Conservation (phyloP, 192 early-diverging fungal genomes). For the Rhizoclosmatium sp. region DNA sequence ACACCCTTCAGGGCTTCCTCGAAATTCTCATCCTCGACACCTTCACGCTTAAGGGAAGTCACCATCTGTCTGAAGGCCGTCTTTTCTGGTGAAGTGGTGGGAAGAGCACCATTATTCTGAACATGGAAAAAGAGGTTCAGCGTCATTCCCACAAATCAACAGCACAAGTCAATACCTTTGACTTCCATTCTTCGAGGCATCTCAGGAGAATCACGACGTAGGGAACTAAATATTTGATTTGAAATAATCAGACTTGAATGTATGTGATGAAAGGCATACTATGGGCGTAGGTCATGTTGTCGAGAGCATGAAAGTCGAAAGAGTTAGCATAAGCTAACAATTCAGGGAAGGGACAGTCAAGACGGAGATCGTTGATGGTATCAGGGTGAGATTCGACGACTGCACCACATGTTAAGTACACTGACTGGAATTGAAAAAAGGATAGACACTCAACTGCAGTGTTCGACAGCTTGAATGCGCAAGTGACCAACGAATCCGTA, state of each 20-base stretch:
- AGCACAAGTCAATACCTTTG: conserved; percentile 48
- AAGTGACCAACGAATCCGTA: conserved; percentile 83
- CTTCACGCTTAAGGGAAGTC: conserved; percentile 38
- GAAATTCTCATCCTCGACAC: conserved; percentile 83
- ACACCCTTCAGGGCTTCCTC: conserved; percentile 79
- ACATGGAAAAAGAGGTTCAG: conserved; percentile 19
- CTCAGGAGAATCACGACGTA: conserved; percentile 84
- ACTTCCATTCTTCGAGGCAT: conserved; percentile 78
- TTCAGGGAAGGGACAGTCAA: conserved; percentile 82
- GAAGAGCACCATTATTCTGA: conserved; percentile 68
- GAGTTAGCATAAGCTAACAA: conserved; percentile 66
- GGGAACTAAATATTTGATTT: conserved; percentile 61
- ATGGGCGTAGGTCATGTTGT: conserved; percentile 77
- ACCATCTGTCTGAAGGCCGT: conserved; percentile 74
- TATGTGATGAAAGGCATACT: conserved; percentile 6
- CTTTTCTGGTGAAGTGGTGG: conserved; percentile 65
- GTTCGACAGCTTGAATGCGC: conserved; percentile 77
- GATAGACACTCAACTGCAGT: conserved; percentile 66
- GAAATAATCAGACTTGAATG: neutral
- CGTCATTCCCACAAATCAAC: neutral
- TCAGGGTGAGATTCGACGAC: conserved; percentile 93
- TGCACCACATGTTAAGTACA: conserved; percentile 41
- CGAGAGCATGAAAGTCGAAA: conserved; percentile 73
- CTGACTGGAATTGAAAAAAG: conserved; percentile 8
- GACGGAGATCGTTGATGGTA: conserved; percentile 74